Conservation (phyloP, 768 basidiomycete species). For the Russula brevipes region DNA sequence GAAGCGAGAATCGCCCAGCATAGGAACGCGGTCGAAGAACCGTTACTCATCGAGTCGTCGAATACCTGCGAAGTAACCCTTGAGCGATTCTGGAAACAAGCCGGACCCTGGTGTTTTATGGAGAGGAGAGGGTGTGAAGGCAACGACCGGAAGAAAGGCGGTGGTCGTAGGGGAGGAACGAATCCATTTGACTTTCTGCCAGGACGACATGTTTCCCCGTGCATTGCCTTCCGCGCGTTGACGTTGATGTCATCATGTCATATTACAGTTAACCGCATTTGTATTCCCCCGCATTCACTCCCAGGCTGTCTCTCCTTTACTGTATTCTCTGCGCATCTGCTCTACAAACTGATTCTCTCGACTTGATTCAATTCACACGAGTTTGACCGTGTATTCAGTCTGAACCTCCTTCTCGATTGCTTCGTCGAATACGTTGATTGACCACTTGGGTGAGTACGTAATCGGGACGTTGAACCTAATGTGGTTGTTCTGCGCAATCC, state of each 20-base stretch:
- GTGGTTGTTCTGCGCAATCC: slow-evolving; percentile 45
- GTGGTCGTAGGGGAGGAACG: background rate
- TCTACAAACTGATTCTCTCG: background rate
- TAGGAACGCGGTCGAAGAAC: slow-evolving; percentile 68
- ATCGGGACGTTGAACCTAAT: slow-evolving; percentile 60
- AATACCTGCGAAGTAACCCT: background rate
- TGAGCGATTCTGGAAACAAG: background rate
- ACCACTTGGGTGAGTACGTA: slow-evolving; percentile 58
- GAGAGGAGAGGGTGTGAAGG: background rate
- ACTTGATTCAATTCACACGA: background rate
- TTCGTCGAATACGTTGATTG: slow-evolving; percentile 67
- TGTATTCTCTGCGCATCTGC: background rate
- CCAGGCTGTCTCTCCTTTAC: no score
- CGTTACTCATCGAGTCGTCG: slow-evolving; percentile 52
- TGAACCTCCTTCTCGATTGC: slow-evolving; percentile 40
- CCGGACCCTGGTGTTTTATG: background rate
- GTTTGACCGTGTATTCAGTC: slow-evolving; percentile 3
- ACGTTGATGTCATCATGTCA: background rate
- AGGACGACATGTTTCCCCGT: background rate
- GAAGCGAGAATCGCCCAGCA: slow-evolving; percentile 62
- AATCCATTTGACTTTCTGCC: background rate
- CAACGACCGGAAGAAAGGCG: background rate
- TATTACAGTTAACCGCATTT: no score
- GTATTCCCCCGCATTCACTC: no score
- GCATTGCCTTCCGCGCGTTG: background rate